Conservation (phyloP, 2,329 filamentous ascomycete species). For the Sporothrix variecibatus region DNA sequence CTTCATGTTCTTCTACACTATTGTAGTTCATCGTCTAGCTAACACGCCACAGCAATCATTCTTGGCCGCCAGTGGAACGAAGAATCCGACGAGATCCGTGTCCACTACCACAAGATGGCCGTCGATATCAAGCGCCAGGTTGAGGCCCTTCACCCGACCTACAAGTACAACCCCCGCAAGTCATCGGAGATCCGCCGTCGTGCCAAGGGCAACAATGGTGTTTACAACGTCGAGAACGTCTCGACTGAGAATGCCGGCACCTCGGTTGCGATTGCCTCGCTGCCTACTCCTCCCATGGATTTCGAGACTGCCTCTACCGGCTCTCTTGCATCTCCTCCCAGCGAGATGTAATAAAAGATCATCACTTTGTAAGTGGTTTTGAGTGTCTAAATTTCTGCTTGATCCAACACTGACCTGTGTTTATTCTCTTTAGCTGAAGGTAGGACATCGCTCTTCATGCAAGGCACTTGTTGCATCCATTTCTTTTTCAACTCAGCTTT, state of each 20-base stretch:
- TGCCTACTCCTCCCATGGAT: slow-evolving; percentile 18
- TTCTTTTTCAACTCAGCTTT: not conserved
- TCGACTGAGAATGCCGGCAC: not conserved
- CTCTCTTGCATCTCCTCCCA: slow-evolving; percentile 6
- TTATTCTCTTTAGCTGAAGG: not conserved
- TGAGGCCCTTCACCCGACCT: slow-evolving; percentile 40
- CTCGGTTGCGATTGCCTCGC: not conserved
- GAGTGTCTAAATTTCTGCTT: not conserved
- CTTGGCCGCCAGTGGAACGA: slow-evolving; percentile 42
- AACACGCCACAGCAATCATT: slow-evolving; percentile 39
- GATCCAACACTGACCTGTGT: not conserved
- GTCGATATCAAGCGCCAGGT: slow-evolving; percentile 38
- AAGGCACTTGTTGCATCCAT: not conserved
- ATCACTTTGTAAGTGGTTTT: not conserved
- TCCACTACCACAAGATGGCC: slow-evolving; percentile 39
- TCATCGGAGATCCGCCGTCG: slow-evolving; percentile 31
- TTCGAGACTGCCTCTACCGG: not conserved
- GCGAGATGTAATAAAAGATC: not conserved
- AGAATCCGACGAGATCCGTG: slow-evolving; percentile 37
- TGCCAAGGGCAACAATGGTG: slow-evolving; percentile 12
- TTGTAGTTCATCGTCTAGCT: slow-evolving; percentile 26
- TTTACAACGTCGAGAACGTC: slow-evolving; percentile 15
- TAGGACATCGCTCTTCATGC: not conserved
- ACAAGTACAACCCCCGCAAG: slow-evolving; percentile 45
- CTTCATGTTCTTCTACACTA: not conserved